Evolutionary conservation across 2,329 filamentous ascomycete genomes (phyloP).

Genomic region (Verticillium nubilum): DNA sequence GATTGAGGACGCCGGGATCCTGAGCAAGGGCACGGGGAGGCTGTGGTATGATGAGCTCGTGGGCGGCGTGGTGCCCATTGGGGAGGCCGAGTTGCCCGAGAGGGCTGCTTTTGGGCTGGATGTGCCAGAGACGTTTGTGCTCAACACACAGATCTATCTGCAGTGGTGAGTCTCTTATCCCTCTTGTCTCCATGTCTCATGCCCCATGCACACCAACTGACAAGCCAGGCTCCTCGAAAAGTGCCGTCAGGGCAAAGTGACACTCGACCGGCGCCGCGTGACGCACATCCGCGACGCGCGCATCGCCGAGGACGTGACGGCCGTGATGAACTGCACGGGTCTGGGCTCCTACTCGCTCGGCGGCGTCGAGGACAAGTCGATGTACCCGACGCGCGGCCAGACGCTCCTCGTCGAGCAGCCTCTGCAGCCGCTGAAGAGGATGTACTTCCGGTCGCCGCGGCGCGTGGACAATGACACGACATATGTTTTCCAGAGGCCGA

Average conservation of each 20-base stretch:
- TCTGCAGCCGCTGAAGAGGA: conserved; percentile 20
- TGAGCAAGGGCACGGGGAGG: conserved; percentile 28
- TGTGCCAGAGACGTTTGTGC: conserved; percentile 27
- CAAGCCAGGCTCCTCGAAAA: conserved; percentile 57
- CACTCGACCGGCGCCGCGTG: conserved; percentile 58
- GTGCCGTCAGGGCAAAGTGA: conserved; percentile 67
- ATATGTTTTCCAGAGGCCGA: conserved; percentile 36
- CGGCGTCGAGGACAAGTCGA: conserved; percentile 69
- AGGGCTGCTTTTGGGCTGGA: conserved; percentile 27
- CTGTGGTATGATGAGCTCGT: conserved; percentile 32
- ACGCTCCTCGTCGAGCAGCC: conserved; percentile 30
- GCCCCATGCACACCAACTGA: conserved; percentile 45
- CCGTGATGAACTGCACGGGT: conserved; percentile 78
- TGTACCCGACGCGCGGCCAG: conserved; percentile 78
- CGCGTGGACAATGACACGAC: conserved; percentile 34
- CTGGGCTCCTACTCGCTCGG: conserved; percentile 70
- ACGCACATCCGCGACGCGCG: conserved; percentile 68
- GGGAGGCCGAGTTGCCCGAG: conserved; percentile 21
- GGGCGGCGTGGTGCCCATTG: conserved; percentile 24
- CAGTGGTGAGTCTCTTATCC: conserved; percentile 39
- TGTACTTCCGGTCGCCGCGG: conserved; percentile 5
- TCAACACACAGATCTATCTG: conserved; percentile 57
- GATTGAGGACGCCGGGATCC: conserved; percentile 17
- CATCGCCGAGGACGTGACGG: conserved; percentile 47
- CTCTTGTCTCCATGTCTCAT: conserved; percentile 58